phyloP scores from a whole-genome alignment of 1,284 basidiomycete genomes.

The Pascua guehoae region DNA sequence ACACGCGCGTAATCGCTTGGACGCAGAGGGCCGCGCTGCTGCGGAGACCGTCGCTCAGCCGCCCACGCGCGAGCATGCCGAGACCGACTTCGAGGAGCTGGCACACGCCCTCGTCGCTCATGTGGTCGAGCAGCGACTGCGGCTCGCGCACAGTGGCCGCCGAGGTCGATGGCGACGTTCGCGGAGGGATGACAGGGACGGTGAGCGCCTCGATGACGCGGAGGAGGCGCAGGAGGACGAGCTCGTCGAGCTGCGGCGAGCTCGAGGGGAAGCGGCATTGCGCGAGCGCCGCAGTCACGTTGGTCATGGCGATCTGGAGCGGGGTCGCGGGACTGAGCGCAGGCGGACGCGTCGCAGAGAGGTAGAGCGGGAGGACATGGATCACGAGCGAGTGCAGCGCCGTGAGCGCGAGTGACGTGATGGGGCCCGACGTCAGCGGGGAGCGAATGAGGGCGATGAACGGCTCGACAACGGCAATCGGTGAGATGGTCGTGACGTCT shows the following conservation, averaged over 20 bases:
- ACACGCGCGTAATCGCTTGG: constrained; percentile 76
- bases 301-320: constrained; percentile 61
- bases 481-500: constrained; percentile 64
- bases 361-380: constrained; percentile 59
- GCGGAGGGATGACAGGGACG: constrained; percentile 53
- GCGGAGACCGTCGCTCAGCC: constrained; percentile 68
- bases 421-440: constrained; percentile 86
- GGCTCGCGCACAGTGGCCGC: constrained; percentile 1
- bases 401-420: constrained; percentile 83
- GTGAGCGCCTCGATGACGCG: constrained; percentile 83
- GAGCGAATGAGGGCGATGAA: constrained; percentile 93
- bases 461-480: constrained; percentile 63
- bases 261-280: constrained; percentile 98
- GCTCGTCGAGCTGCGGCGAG: constrained; percentile 92
- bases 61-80: constrained; percentile 94
- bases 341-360: constrained; percentile 44
- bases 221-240: constrained; percentile 88
- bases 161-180: background rate
- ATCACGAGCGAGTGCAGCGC: constrained; percentile 83
- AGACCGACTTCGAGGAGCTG: constrained; percentile 98
- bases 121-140: constrained; percentile 49
- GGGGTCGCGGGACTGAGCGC: constrained; percentile 31
- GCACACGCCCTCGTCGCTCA: constrained; percentile 92
- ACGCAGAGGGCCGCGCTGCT: constrained; percentile 93
- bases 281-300: constrained; percentile 83